phyloP scores from a whole-genome alignment of 768 basidiomycete genomes.

The Coprinopsis sp. region DNA sequence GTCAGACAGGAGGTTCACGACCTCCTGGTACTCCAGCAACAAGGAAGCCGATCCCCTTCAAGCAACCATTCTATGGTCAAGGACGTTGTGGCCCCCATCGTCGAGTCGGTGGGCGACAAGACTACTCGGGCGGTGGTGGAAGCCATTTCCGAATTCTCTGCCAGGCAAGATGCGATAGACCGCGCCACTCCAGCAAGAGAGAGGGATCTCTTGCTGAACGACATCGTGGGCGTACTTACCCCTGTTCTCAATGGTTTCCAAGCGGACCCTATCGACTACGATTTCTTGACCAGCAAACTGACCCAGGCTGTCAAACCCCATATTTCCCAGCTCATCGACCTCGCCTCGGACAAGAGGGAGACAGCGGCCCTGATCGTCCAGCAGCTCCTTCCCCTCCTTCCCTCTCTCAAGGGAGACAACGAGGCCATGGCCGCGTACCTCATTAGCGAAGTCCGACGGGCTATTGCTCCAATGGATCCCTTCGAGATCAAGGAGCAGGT shows the following conservation, averaged over 20 bases:
- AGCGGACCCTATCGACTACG: constrained; percentile 72
- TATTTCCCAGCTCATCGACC: constrained; percentile 83
- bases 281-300: constrained; percentile 66
- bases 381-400: constrained; percentile 61
- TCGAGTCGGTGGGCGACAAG: constrained; percentile 56
- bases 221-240: constrained; percentile 50
- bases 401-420: constrained; percentile 43
- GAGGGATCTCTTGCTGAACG: constrained; percentile 57
- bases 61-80: background rate
- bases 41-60: background rate
- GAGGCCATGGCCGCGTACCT: constrained; percentile 55
- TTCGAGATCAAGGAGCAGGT: constrained; percentile 89
- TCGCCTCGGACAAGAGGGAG: constrained; percentile 85
- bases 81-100: constrained; percentile 35
- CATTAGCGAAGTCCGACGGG: constrained; percentile 62
- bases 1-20: constrained; percentile 34
- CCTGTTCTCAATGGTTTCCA: constrained; percentile 61
- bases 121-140: constrained; percentile 58
- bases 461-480: constrained; percentile 73
- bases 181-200: constrained; percentile 45
- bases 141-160: constrained; percentile 52
- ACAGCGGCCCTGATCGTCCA: constrained; percentile 80
- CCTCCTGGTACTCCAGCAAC: background rate
- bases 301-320: constrained; percentile 86
- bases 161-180: constrained; percentile 48